Evolutionary conservation across 305 asterid genomes (phyloP), one percentile per base, ranked within the genome.

Genomic region (Solanum chacoense): DNA sequence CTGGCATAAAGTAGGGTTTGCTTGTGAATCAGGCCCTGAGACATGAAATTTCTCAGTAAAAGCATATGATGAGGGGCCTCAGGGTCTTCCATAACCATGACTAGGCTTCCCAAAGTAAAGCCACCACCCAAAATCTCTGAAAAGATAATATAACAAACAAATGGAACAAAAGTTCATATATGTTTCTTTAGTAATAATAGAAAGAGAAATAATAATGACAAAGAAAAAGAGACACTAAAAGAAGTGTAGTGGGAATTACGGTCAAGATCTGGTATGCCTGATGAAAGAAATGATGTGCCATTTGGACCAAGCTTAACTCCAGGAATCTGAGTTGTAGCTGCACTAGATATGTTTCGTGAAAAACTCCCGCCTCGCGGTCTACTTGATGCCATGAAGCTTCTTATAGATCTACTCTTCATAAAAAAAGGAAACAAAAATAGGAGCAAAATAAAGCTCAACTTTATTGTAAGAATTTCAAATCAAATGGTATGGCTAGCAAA

Each of bases 31-130:
- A 97, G 87, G 50, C 99, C 99, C 90, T 97, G 99, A 90, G 98
- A 93, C 99, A 97, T 97, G 88, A 97, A 97, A 93, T 97, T 97
- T 90, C 99, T 94, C 94, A 95, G 89, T 92, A 97, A 86, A 34
- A 97, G 93, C 99, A 96, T 96, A 94, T 97, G 99, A 94, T 95
- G 98, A 2, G 99, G 99, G 20, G 98, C 98, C 89, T 97, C 98
- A 1, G 94, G 92, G 45, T 96, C 99, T 93, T 97, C 99, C 98
- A 94, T 97, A 35, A 97, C 89, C 95, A 96, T 91, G 86, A 97
- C 96, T 77, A 97, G 92, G 91, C 98, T 97, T 91, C 98, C 99
- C 94, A 95, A 88, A n/a, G 95, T 92, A 92, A 96, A 93, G 36
- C 98, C 98, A 74, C 99, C 99, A 65, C 99, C 97, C 89, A 97